Evolutionary conservation across 2,329 filamentous ascomycete species (phyloP), one percentile per base, ranked within the genome.

Genomic region (Diaporthe nobilis): DNA sequence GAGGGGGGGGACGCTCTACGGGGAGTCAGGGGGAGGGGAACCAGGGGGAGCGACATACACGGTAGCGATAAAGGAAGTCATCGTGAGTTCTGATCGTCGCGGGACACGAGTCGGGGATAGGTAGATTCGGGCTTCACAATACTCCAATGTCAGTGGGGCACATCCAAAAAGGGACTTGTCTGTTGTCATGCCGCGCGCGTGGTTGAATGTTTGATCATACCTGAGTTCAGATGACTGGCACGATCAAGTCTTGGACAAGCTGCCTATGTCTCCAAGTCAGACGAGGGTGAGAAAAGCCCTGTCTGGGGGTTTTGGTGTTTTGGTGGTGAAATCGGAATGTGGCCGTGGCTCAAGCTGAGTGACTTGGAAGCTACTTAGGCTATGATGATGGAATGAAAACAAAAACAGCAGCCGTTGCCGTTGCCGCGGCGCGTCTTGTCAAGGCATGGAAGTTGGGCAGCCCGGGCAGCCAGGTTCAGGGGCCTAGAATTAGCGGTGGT

Each of bases 31-130:
- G 75, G 78, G 80, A 78, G 83, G 75, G 76, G 37, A 13, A 13
- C 75, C 78, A 80, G 78, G 78, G 84, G 83, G 77, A 92, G 84
- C 84, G 78, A 94, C 92, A 86, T 88, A 95, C 93, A 95, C 94
- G 84, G 94, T 95, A 80, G 93, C 94, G 82, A 95, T 93, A 86
- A 95, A 94, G 79, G 93, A 94, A 83, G 93, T 90, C 94, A 95
- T 95, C 80, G 81, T 87, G 78, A 15, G 31, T 39, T 28, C 22
- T 63, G 39, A 58, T 28, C 13, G 61, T 71, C 28, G 68, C 34
- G 28, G 47, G 34, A 25, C 22, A 58, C 61, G 49, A 58, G 31
- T 60, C 31, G 47, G 57, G 71, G 42, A 53, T 72, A 13, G 28
- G 34, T 7, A 53, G 51, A 47, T 49, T 17, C 74, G 39, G 37